A percentile compares a stretch with the other conserved stretches of the same genome.
Evolutionary conservation across 2,329 filamentous ascomycete genomes (phyloP).

Genomic region (Sporothrix mexicana): DNA sequence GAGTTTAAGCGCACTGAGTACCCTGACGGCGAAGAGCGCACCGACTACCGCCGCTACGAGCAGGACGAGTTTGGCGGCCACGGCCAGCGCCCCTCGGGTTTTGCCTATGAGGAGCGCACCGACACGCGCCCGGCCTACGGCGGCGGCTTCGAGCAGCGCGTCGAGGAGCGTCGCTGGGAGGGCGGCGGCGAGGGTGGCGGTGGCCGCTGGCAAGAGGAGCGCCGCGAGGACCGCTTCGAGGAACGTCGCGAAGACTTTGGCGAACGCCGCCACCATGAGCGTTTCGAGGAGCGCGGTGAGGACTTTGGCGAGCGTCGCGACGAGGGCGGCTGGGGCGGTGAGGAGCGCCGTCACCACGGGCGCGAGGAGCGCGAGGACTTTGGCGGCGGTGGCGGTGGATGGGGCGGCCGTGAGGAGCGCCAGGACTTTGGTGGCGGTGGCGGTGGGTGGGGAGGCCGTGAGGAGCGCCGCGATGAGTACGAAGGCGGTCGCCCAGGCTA

Average conservation of each 20-base stretch:
- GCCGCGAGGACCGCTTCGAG: constrained; percentile 35
- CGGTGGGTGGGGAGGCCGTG: constrained; percentile 32
- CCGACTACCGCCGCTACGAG: constrained; percentile 68
- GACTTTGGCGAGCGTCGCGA: constrained; percentile 37
- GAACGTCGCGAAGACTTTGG: constrained; percentile 28
- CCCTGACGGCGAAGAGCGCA: constrained; percentile 60
- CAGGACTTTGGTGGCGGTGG: constrained; percentile 35
- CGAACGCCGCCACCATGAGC: constrained; percentile 29
- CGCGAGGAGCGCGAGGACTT: constrained; percentile 43
- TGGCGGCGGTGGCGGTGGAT: constrained; percentile 25
- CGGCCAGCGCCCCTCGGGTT: constrained; percentile 51
- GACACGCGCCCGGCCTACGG: constrained; percentile 59
- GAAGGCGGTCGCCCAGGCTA: neutral
- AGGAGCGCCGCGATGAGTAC: constrained; percentile 35
- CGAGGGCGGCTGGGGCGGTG: constrained; percentile 36
- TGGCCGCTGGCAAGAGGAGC: constrained; percentile 38
- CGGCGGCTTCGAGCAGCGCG: constrained; percentile 63
- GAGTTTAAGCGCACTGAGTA: constrained; percentile 65
- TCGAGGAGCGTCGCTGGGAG: constrained; percentile 56
- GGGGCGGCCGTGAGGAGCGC: constrained; percentile 34
- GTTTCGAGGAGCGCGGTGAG: constrained; percentile 37
- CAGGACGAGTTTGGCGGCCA: constrained; percentile 49
- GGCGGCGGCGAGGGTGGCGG: constrained; percentile 40
- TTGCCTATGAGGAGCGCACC: constrained; percentile 62
- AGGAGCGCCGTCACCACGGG: neutral